Conservation (phyloP, 495 filamentous ascomycete species). For the Neurospora pannonica region DNA sequence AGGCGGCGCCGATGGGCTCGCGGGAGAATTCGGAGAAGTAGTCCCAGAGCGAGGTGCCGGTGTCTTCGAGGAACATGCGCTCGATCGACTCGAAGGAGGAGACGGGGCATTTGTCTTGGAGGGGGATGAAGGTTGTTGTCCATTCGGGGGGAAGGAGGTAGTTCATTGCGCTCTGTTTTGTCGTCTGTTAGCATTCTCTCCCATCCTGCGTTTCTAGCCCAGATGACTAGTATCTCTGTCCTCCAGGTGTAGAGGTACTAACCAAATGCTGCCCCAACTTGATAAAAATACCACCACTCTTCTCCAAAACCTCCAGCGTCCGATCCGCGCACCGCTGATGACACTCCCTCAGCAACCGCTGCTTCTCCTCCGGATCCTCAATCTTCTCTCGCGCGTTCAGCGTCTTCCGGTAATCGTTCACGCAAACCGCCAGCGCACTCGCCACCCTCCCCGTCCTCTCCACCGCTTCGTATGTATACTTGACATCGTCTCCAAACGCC, state of each 20-base stretch:
- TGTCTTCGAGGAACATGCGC: slow-evolving; percentile 77
- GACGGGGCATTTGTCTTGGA: slow-evolving; percentile 93
- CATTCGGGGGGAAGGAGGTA: slow-evolving; percentile 91
- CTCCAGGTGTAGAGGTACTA: slow-evolving; percentile 5
- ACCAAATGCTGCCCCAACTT: slow-evolving; percentile 92
- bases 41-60: slow-evolving; percentile 66
- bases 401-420: slow-evolving; percentile 88
- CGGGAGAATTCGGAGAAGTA: slow-evolving; percentile 76
- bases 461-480: slow-evolving; percentile 62
- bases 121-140: slow-evolving; percentile 90
- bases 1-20: slow-evolving; percentile 81
- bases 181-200: slow-evolving; percentile 8
- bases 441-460: slow-evolving; percentile 76
- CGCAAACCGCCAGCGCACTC: slow-evolving; percentile 62
- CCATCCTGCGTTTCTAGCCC: too few relatives aligned
- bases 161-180: slow-evolving; percentile 70
- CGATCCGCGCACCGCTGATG: slow-evolving; percentile 85
- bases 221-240: background rate
- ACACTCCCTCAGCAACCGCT: slow-evolving; percentile 64
- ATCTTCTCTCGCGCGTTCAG: slow-evolving; percentile 55
- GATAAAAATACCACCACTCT: slow-evolving; percentile 96
- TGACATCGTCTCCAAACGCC: slow-evolving; percentile 60
- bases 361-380: slow-evolving; percentile 47
- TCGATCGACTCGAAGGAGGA: slow-evolving; percentile 84
- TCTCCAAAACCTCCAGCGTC: slow-evolving; percentile 78